Evolutionary conservation across 768 basidiomycete species (phyloP).

Genomic region (Boletellus ananas): DNA sequence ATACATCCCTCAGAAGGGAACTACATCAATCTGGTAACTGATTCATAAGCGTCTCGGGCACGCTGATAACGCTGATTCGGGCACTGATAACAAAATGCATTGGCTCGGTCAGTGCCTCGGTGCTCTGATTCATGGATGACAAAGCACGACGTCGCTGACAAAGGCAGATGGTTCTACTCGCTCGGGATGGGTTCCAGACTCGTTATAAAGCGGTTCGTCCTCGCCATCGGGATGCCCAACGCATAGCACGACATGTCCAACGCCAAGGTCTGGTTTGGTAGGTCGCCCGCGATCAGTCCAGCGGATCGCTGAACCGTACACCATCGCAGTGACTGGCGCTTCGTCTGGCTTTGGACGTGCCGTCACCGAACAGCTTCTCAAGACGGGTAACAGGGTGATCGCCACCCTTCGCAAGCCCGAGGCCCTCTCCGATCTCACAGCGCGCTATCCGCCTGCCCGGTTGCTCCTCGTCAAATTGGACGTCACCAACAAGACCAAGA

Average conservation of each 20-base stretch:
- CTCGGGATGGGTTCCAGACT: too few relatives aligned
- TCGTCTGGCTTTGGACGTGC: conserved; percentile 38
- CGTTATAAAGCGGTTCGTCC: too few relatives aligned
- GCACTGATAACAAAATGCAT: too few relatives aligned
- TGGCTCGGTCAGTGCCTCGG: too few relatives aligned
- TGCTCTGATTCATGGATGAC: too few relatives aligned
- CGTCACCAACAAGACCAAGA: conserved; percentile 24
- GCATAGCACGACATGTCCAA: conserved; percentile 7
- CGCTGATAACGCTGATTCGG: too few relatives aligned
- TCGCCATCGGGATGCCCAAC: too few relatives aligned
- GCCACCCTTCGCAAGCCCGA: conserved; percentile 42
- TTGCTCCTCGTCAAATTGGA: conserved; percentile 33
- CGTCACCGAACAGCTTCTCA: conserved; percentile 33
- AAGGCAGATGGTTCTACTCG: too few relatives aligned
- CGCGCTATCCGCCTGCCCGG: conserved; percentile 19
- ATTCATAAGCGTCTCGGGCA: too few relatives aligned
- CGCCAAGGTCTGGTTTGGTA: conserved; percentile 19
- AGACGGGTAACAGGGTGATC: conserved; percentile 35
- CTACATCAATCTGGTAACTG: too few relatives aligned
- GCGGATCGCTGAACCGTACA: neutral
- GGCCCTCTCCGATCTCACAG: conserved; percentile 26
- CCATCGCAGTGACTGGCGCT: conserved; percentile 31
- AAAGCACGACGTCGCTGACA: too few relatives aligned
- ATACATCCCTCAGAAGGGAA: too few relatives aligned
- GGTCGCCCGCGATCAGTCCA: neutral